Evolutionary conservation across 805 yeast species (phyloP).

Genomic region (Cyberlindnera misumaiensis): DNA sequence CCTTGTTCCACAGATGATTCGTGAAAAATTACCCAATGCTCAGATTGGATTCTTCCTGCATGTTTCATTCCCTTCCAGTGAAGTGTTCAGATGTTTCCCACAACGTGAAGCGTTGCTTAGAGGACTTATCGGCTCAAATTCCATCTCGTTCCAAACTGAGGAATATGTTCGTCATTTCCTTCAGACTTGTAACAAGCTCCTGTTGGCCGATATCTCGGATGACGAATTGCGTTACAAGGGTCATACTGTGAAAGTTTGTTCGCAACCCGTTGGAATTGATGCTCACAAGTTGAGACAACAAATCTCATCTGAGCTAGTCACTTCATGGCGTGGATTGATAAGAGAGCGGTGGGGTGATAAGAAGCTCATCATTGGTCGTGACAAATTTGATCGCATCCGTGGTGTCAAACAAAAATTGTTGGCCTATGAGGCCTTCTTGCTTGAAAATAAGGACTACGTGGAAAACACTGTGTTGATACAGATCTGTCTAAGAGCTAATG

Average conservation of each 20-base stretch:
- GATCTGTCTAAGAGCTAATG: slow-evolving; percentile 57
- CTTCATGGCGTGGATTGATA: slow-evolving; percentile 61
- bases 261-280: slow-evolving; percentile 77
- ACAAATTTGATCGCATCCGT: slow-evolving; percentile 78
- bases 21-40: slow-evolving; percentile 70
- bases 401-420: slow-evolving; percentile 83
- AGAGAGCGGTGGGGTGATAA: slow-evolving; percentile 73
- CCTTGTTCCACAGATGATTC: slow-evolving; percentile 78
- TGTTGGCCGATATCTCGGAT: slow-evolving; percentile 75
- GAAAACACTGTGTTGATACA: slow-evolving; percentile 72
- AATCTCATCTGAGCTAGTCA: slow-evolving; percentile 41
- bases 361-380: slow-evolving; percentile 75
- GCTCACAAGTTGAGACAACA: slow-evolving; percentile 45
- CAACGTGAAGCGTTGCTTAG: slow-evolving; percentile 68
- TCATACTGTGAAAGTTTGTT: slow-evolving; percentile 45
- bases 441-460: slow-evolving; percentile 62
- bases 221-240: slow-evolving; percentile 57
- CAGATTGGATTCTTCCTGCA: slow-evolving; percentile 89
- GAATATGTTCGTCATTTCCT: slow-evolving; percentile 92
- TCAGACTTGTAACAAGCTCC: slow-evolving; percentile 79
- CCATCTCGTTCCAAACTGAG: slow-evolving; percentile 82
- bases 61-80: slow-evolving; percentile 92
- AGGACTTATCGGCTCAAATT: slow-evolving; percentile 87
- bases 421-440: slow-evolving; percentile 78
- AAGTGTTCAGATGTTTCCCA: slow-evolving; percentile 90